Evolutionary conservation across 768 basidiomycete species (phyloP), one percentile per base, ranked within the genome.

Genomic region (Leccinum uliginosum): DNA sequence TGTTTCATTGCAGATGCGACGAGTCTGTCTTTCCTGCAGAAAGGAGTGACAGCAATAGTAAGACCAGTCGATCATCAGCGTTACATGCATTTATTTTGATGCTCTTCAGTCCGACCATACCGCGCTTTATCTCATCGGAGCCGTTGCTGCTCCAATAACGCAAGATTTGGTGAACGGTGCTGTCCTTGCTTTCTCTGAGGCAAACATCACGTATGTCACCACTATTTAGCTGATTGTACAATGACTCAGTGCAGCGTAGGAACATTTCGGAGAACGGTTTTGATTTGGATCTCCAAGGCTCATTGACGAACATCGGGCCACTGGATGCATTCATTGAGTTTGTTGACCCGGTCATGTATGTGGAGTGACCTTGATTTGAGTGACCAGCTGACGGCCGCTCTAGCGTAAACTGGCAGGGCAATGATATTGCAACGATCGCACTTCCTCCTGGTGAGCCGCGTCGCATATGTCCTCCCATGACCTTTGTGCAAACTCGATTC

Each of bases 291-390:
- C 73, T 90, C 6, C 75, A 73, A 21, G 86, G 85, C 14, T 82
- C 84, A 12, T 65, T 87, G 53, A 84, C 82, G 1, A 81, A 83
- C 50, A 69, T 80, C 6, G 87, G 87, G 0, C 86, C 87, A 21
- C 75, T 90, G 51, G 87, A 89, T 71, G 86, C 85, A 3, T 62
- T 78, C 48, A 88, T 90, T 50, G 78, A 80, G 14, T 90, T 89
- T 64, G 73, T 75, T 14, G 82, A 86, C 44, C 85, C 85, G 2
- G 71, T 88, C 46, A 80, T 63, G 82, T 85, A 71, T 53, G 80
- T 69, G 9, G 12, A 8, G 6, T 43, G n/a, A 19, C 7, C 56
- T 11, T 38, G n/a, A 43, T 30, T 43, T 32, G 30, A 32, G 24
- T 12, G 27, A 9, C 32, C 30, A 4, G 50, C 47, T 54, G 6